Evolutionary conservation across 225 moss, liverwort and hornwort species (phyloP).

Genomic region (Neckera pumila): DNA sequence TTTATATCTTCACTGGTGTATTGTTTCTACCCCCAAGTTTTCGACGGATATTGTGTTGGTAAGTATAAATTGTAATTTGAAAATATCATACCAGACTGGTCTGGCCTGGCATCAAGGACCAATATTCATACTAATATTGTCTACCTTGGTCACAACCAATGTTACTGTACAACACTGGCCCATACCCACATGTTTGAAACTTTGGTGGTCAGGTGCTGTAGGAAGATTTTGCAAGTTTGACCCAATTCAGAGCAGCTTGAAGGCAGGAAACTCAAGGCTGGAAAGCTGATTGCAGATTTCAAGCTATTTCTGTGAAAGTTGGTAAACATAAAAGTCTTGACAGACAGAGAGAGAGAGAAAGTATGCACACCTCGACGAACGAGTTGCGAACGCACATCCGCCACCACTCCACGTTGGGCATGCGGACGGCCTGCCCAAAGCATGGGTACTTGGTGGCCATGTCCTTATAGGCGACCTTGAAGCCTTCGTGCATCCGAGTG

Average conservation of each 20-base stretch:
- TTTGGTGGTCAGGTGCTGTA: not conserved
- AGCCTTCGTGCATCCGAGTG: conserved; percentile 84
- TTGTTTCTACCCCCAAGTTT: not conserved
- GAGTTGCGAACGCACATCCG: conserved; percentile 74
- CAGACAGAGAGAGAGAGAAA: not conserved
- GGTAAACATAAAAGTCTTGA: too few relatives aligned
- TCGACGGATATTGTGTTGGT: not conserved
- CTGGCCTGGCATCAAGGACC: not conserved
- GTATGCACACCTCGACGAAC: conserved; percentile 45
- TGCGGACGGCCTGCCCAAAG: conserved; percentile 63
- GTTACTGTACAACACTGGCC: not conserved
- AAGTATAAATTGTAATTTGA: too few relatives aligned
- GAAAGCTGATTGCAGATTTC: not conserved
- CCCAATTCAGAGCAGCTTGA: not conserved
- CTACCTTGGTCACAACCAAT: not conserved
- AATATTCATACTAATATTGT: not conserved
- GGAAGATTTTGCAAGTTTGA: not conserved
- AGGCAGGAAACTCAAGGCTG: not conserved
- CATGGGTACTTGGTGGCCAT: conserved; percentile 76
- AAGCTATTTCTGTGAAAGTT: not conserved
- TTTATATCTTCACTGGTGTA: not conserved
- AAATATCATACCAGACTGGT: not conserved
- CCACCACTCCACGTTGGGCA: conserved; percentile 88
- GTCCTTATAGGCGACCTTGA: conserved; percentile 79
- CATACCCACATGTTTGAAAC: not conserved